Evolutionary conservation across 257 asterid species (phyloP).

Genomic region (Thymus mandschuricus): DNA sequence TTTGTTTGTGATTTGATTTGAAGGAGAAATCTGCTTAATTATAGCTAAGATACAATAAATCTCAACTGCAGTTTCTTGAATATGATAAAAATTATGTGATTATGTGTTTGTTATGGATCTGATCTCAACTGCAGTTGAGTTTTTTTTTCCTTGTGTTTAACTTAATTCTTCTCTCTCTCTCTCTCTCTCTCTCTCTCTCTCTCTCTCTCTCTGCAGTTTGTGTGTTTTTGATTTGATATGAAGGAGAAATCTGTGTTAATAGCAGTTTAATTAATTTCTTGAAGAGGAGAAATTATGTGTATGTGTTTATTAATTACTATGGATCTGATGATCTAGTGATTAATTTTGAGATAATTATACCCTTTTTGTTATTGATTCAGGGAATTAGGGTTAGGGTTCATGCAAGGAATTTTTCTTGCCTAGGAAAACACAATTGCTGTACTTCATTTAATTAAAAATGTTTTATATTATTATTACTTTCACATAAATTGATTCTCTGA

Average conservation of each 20-base stretch:
- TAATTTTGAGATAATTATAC: background rate
- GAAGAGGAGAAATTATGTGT: background rate
- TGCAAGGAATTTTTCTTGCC: conserved; percentile 23
- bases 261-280: background rate
- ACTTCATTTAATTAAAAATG: too few species aligned
- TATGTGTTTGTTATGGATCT: background rate
- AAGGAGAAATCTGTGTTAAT: background rate
- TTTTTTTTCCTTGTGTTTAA: background rate
- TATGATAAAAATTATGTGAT: too few species aligned
- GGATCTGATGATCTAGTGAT: background rate
- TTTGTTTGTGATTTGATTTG: background rate
- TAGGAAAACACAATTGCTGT: conserved; percentile 22
- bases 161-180: background rate
- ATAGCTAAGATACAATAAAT: too few species aligned
- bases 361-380: background rate
- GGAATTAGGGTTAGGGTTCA: conserved; percentile 46
- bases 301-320: background rate
- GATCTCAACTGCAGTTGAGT: too few species aligned
- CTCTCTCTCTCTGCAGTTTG: background rate
- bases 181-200: background rate
- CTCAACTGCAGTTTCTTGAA: too few species aligned
- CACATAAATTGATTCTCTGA: too few species aligned
- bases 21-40: background rate
- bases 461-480: too few species aligned
- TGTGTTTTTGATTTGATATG: background rate